phyloP scores from a whole-genome alignment of 768 basidiomycete species.

The Podaxis rugospora region DNA sequence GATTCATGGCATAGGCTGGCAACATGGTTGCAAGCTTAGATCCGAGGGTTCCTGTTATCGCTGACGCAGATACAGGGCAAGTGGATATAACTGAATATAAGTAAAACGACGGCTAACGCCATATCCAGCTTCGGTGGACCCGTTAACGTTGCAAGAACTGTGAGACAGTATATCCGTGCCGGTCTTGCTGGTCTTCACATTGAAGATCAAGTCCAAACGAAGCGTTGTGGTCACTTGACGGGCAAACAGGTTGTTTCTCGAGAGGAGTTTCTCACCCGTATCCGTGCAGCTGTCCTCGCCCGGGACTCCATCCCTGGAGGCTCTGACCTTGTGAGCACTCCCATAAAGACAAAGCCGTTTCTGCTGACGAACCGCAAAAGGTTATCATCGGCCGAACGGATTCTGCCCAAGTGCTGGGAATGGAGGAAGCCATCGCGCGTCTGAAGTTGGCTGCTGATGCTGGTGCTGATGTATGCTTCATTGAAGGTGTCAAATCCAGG shows the following conservation, averaged over 20 bases:
- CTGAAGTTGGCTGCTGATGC: slow-evolving; percentile 66
- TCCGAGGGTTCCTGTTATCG: slow-evolving; percentile 65
- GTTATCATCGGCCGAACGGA: slow-evolving; percentile 76
- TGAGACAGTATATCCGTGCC: slow-evolving; percentile 60
- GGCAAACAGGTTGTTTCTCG: slow-evolving; percentile 80
- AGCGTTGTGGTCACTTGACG: slow-evolving; percentile 73
- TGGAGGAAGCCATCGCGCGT: slow-evolving; percentile 66
- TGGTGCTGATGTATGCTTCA: slow-evolving; percentile 78
- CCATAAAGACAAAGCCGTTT: not conserved
- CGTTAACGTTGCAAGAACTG: slow-evolving; percentile 69
- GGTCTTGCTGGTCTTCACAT: slow-evolving; percentile 75
- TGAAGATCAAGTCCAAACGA: slow-evolving; percentile 79
- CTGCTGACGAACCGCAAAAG: slow-evolving; percentile 22
- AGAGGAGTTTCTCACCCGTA: slow-evolving; percentile 68
- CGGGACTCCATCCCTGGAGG: slow-evolving; percentile 69
- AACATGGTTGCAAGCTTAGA: slow-evolving; percentile 66
- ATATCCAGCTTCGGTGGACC: slow-evolving; percentile 59
- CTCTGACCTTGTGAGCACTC: slow-evolving; percentile 55
- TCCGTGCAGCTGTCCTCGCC: slow-evolving; percentile 72
- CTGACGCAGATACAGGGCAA: slow-evolving; percentile 75
- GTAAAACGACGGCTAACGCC: not conserved
- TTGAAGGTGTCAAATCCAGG: slow-evolving; percentile 69
- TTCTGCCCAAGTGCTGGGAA: slow-evolving; percentile 71
- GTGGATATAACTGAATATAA: slow-evolving; percentile 8
- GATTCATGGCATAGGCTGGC: slow-evolving; percentile 36